Evolutionary conservation across 2,329 filamentous ascomycete genomes (phyloP), one percentile per base, ranked within the genome.

Genomic region (Mycosphaerelloides madeirae): DNA sequence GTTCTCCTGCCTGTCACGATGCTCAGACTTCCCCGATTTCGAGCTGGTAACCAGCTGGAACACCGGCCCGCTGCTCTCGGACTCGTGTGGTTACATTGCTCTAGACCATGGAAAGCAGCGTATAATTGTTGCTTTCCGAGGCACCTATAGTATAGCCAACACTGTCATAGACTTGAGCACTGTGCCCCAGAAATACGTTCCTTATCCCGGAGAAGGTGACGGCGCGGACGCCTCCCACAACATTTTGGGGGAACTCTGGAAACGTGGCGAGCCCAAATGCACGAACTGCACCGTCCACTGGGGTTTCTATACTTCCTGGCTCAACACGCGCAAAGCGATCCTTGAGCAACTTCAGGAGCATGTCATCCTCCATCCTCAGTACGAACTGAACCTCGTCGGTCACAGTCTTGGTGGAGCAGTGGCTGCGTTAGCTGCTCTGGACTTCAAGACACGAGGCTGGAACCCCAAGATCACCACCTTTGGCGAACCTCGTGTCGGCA

Each of bases 331-430:
- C 38, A 69, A 76, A 22, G 69, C 77, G 2, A 79, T 98, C 20
- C 65, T 95, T 13, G 78, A 84, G 0, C 71, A 81, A 20, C 69
- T 98, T 3, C 70, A 79, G 42, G 67, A 70, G 4, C 71, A 87
- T 4, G 71, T 77, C 18, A 63, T 71, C 13, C 68, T 77, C 32
- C 78, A 91, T 59, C 86, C 86, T 0, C 70, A 78, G 18, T 91
- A 94, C 58, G 71, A 80, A 31, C 69, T 97, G 12, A 81, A 85
- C 18, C 73, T 98, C 3, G 81, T 95, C 6, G 93, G 93, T 0
- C 93, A 98, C 65, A 95, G 87, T 39, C 79, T 98, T 0, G 93
- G 93, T 15, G 93, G 93, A 13, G 90, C 93, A 0, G 87, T 98
- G 2, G 91, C 93, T 2, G 84, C 87, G 1, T 77, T 98, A 3